Base-by-base conservation (phyloP, 1,284 basidiomycete genomes). In the Ganoderma boninense region DNA sequence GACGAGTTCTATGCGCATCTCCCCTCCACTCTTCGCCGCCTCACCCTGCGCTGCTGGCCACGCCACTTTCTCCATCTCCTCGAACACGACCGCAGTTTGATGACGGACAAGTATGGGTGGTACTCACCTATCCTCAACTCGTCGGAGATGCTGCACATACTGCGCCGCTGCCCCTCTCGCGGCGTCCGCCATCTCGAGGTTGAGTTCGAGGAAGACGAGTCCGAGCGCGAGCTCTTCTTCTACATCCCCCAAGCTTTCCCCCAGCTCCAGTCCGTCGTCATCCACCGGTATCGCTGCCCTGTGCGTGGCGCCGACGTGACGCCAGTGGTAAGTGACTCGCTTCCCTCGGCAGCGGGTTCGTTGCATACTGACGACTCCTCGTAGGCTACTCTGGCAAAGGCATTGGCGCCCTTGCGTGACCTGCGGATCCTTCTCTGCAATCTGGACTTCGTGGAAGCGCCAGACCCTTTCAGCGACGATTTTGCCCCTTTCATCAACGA, bases 1-100 rank as follows among this genome's bases (percentile, higher is more conserved):
- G 60, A 67, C 38, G 35, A 63, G 49, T 23, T 67, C 16, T 67
- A 56, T 20, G 11, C 60, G 8, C 66, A 63, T 18, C 46, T 67
- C 11, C 49, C 66, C 0, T 7, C 61, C 0, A 44, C 60, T 10
- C 49, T 67, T 18, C 35, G n/a, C 14, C 20, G 20, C 18, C 60
- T 67, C 20, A 13, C 66, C 0, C 11, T 67, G 2, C 66, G 61
- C 10, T 62, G 62, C 52, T 67, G 61, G 60, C 66, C 66, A 2
- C 56, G 65, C 16, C 62, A 67, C 35, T 67, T 63, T 49, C 52
- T 61, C 57, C 32, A 38, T 57, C 38, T 56, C 11, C 29, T 29
- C 35, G 13, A 16, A 2, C n/a, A 40, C 32, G 52, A 65, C 14
- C 14, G n/a, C 44, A 16, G 29, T 4, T 0, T 8, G 2, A 43